Evolutionary conservation across 345 rosid genomes (phyloP), one percentile per base, ranked within the genome.

Genomic region (Syzygium jambos): DNA sequence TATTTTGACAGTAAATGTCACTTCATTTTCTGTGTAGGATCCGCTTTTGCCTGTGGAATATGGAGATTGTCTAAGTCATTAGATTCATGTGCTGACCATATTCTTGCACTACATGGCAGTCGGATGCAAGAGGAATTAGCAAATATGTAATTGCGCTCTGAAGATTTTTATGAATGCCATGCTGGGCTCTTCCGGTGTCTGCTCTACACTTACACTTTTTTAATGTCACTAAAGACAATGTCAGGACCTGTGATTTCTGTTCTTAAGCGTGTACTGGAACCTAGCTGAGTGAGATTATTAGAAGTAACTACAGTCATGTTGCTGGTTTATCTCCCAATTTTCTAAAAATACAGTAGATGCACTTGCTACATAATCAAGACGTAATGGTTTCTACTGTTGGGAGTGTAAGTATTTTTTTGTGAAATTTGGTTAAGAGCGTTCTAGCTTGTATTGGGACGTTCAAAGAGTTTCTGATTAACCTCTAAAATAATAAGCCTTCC

Each of bases 101-200:
- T 96, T 90, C 96, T 97, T 90, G 87, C 89, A 51, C 90, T 90
- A 88, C 93, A 95, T 83, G 96, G 96, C 85, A 96, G 92, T 85
- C 92, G 90, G 78, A 91, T 95, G 86, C 96, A 94, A 91, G 91
- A 87, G 90, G 97, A 92, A 89, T 92, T 96, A 78, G 98, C 96
- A 83, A 92, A 91, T 87, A 93, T 97, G 99, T 95, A 93, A 86
- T 95, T 87, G 85, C 68, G 86, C 84, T 85, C 78, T 9, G 68
- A 14, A 68, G 57, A 27, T 89, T 85, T 86, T 85, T 52, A 29
- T 55, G 49, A 55, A 82, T 46, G 65, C 27, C 21, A 83, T 85
- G 63, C 57, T 85, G 65, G 86, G 43, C 46, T 85, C 56, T 30
- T 54, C 86, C 11, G 27, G 51, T 21, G 61, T 85, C 46, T 85